Base-by-base conservation (phyloP, 2,329 filamentous ascomycete species). In the Penicillium sp. region DNA sequence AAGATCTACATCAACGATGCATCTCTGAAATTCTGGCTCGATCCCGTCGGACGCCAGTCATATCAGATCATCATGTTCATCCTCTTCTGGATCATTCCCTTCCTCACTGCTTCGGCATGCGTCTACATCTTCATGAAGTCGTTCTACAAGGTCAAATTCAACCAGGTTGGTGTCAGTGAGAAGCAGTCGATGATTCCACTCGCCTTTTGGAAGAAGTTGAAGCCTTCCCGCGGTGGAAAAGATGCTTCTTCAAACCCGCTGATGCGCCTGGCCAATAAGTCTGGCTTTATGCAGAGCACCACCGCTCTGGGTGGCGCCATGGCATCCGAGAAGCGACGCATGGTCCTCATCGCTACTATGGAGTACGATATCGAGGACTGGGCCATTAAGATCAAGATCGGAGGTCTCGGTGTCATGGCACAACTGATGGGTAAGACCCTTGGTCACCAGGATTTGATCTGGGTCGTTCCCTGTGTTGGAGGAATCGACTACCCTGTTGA, bases 361-460 rank as follows among this genome's bases (percentile, higher is more conserved):
- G 86, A 89, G 68, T 89, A 89, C 70, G 85, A 88, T 59, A 89
- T 89, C 58, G 83, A 86, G 57, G 86, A 89, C 64, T 88, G 86
- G 83, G 79, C 73, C 4, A 86, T 88, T 73, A 88, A 87, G 72
- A 85, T 89, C 71, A 89, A 89, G 73, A 89, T 89, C 45, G 86
- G 86, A 61, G 86, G 86, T 63, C 77, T 89, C 5, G 86, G 86
- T 72, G 86, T 88, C 58, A 89, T 89, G 86, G 85, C 86, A 24
- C 83, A 86, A 61, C 74, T 88, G 1, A 88, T 88, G 86, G 84
- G 83, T n/a, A 85, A 86, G 66, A 82, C 84, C 43, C 78, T 88
- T 3, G 77, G 81, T 8, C 85, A 88, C 58, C 82, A 87, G 63
- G 81, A 88, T 64, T 75, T 88, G 1, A 83, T 88, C 59, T 89